phyloP scores from a whole-genome alignment of 2,329 filamentous ascomycete species.

The Stromatinia cepivora region DNA sequence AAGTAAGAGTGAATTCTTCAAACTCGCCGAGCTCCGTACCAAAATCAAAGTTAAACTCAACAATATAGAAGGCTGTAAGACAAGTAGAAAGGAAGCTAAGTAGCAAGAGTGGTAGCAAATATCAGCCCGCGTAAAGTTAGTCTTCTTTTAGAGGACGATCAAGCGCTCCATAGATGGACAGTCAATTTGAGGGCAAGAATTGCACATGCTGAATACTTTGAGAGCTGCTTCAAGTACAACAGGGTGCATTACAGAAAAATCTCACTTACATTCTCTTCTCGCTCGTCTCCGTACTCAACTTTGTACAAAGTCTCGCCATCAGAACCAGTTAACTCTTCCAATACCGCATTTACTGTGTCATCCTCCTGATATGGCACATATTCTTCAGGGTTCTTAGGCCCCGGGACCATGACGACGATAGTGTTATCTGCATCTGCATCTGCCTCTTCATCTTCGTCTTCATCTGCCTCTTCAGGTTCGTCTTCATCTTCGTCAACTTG shows the following conservation, averaged over 20 bases:
- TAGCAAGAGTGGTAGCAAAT: background rate
- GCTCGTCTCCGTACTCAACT: slow-evolving; percentile 41
- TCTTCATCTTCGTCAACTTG: background rate
- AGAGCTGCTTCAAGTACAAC: background rate
- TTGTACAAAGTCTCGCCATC: slow-evolving; percentile 34
- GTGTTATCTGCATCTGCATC: slow-evolving; percentile 13
- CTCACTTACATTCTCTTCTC: slow-evolving; percentile 38
- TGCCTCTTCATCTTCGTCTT: background rate
- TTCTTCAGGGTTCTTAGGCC: slow-evolving; percentile 36
- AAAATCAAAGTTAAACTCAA: background rate
- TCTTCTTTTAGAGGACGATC: background rate
- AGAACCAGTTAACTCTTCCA: slow-evolving; percentile 32
- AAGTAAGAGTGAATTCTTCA: background rate
- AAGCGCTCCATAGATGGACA: background rate
- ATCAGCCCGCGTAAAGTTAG: background rate
- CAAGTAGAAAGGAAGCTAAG: background rate
- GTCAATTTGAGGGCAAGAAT: background rate
- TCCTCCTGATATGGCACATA: slow-evolving; percentile 36
- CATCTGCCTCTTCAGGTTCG: background rate
- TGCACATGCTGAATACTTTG: background rate
- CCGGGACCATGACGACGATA: slow-evolving; percentile 35
- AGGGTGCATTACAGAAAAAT: background rate
- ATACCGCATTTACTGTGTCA: slow-evolving; percentile 38
- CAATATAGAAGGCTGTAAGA: background rate
- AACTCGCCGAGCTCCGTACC: background rate